phyloP scores from a whole-genome alignment of 306 rosid genomes.

The Urtica urens region DNA sequence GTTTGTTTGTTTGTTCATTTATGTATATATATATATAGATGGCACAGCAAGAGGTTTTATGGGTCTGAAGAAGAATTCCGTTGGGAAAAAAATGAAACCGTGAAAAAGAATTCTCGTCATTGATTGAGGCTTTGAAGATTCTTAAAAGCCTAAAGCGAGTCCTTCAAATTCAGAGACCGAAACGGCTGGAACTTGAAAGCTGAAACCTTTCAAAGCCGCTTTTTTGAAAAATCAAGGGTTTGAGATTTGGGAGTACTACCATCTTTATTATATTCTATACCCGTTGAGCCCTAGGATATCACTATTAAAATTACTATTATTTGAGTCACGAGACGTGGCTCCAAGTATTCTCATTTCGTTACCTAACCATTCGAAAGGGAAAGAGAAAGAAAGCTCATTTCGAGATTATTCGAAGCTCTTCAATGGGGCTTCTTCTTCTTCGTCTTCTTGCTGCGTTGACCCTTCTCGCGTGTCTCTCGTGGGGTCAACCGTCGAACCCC shows the following conservation, averaged over 20 bases:
- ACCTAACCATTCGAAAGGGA: slow-evolving; percentile 6
- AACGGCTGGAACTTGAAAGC: slow-evolving; percentile 26
- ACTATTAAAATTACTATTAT: not conserved
- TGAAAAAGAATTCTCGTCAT: slow-evolving; percentile 14
- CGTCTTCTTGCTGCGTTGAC: slow-evolving; percentile 42
- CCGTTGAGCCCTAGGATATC: slow-evolving; percentile 27
- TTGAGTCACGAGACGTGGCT: slow-evolving; percentile 14
- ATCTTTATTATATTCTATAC: slow-evolving; percentile 15
- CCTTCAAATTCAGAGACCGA: too few species aligned
- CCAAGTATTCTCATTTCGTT: slow-evolving; percentile 19
- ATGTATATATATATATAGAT: slow-evolving; percentile 14
- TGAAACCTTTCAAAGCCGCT: slow-evolving; percentile 60
- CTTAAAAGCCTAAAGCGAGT: too few species aligned
- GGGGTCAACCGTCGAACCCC: slow-evolving; percentile 30
- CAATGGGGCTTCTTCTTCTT: slow-evolving; percentile 47
- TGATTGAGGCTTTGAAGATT: not conserved
- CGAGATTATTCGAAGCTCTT: slow-evolving; percentile 25
- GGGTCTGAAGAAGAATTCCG: slow-evolving; percentile 20
- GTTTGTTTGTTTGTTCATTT: slow-evolving; percentile 5
- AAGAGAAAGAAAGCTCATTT: slow-evolving; percentile 20
- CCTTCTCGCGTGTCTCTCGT: slow-evolving; percentile 29
- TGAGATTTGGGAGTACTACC: slow-evolving; percentile 16
- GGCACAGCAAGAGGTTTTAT: slow-evolving; percentile 13
- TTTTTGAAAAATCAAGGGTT: slow-evolving; percentile 14
- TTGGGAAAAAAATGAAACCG: slow-evolving; percentile 32